Conservation (phyloP, 208 protist genomes). For the Leishmania tropica region DNA sequence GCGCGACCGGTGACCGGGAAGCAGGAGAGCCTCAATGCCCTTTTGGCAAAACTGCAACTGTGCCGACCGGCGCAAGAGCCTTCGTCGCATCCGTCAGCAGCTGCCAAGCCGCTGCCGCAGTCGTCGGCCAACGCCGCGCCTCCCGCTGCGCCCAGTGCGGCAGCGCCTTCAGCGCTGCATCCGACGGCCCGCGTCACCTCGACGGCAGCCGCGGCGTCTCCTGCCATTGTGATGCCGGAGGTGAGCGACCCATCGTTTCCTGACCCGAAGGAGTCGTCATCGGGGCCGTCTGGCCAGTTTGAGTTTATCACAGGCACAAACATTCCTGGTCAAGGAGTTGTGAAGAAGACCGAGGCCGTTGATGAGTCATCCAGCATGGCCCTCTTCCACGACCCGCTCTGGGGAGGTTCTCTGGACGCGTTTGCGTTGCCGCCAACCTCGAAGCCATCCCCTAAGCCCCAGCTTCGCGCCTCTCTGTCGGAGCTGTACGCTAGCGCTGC, state of each 20-base stretch:
- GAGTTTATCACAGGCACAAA: slow-evolving; percentile 77
- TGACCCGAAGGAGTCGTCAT: slow-evolving; percentile 21
- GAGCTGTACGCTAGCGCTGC: slow-evolving; percentile 22
- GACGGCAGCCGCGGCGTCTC: not conserved
- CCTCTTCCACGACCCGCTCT: slow-evolving; percentile 82
- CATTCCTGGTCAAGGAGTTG: slow-evolving; percentile 54
- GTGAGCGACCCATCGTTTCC: slow-evolving; percentile 20
- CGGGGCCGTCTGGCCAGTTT: slow-evolving; percentile 33
- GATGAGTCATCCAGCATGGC: slow-evolving; percentile 41
- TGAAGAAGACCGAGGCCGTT: slow-evolving; percentile 18
- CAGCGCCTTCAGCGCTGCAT: not conserved
- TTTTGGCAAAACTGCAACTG: slow-evolving; percentile 45
- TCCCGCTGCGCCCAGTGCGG: not conserved
- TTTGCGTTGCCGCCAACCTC: slow-evolving; percentile 10
- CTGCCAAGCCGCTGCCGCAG: not conserved
- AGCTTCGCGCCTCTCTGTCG: slow-evolving; percentile 12
- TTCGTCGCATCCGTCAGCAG: not conserved
- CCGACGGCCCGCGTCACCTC: not conserved
- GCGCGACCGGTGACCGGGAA: slow-evolving; percentile 24
- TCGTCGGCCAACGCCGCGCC: not conserved
- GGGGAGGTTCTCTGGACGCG: slow-evolving; percentile 42
- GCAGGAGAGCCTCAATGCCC: slow-evolving; percentile 33
- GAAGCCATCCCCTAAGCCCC: slow-evolving; percentile 23
- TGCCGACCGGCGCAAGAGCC: slow-evolving; percentile 11
- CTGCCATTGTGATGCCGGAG: slow-evolving; percentile 4